Base-by-base conservation (phyloP, 352 stramenopile species). In the Globisporangium alternatum region DNA sequence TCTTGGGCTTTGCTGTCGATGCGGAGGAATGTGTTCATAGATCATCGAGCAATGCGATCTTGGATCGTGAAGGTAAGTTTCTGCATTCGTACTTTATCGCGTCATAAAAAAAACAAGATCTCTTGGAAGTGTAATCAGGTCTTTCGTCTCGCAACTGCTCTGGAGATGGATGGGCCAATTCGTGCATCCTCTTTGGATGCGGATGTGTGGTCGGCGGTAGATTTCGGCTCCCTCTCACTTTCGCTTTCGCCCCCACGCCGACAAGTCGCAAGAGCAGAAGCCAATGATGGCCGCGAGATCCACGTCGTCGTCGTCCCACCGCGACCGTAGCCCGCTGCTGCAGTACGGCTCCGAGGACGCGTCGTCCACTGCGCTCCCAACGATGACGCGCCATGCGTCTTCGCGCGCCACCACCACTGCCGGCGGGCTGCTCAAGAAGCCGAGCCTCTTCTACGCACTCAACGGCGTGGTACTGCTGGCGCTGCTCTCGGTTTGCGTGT, bases 381-480 rank as follows among this genome's bases (percentile, higher is more conserved):
- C 45, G 60, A 60, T 19, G 52, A 75, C 28, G 65, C 66, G 37
- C 44, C 54, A 58, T 53, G 28, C 51, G 17, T 21, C 47, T n/a
- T 15, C 31, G n/a, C 64, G 56, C 25, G 25, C 25, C 25, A 2
- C 25, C 25, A 28, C 25, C 33, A 39, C 65, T 8, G 1, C 60
- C 59, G 19, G 59, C 30, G 60, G 10, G 30, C 25, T 60, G 56
- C 25, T 70, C 68, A 65, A 71, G 60, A 74, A 83, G 55, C 37
- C 64, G 5, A 60, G 56, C 31, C 55, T 81, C 21, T 78, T 91
- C 47, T 84, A 86, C 13, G 74, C 70, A 9, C 44, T 91, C 19
- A 91, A 91, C 61, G 80, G 78, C 39, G 58, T 83, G 13, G 79
- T 75, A 41, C 68, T 92, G 41, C 68, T 83, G 13, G 79, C 76